Evolutionary conservation across 257 asterid species (phyloP), one percentile per base, ranked within the genome.

Genomic region (Capsicum pubescens): DNA sequence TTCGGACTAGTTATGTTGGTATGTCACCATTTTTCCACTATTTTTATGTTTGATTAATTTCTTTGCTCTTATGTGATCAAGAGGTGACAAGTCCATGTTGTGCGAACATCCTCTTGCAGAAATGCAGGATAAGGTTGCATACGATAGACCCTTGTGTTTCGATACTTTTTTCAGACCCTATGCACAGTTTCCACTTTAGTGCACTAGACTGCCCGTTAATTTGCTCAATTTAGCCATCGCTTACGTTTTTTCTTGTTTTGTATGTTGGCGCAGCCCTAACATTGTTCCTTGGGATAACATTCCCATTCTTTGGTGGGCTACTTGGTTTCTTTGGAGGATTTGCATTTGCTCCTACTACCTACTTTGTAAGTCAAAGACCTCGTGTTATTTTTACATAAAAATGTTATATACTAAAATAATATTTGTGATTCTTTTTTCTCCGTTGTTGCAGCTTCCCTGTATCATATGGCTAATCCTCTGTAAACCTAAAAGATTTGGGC

Each of bases 261-360:
- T 17, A 12, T 6, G 21, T 17, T 74, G 39, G 5, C 21, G 59
- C 85, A 91, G 92, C 84, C 35, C 19, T 86, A 26, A 91, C 94
- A 4, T 82, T 89, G 91, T 61, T 88, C 17, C 6, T 87, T 26
- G 94, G 50, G 32, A 83, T 90, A 19, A 74, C 92, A 44, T 87
- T 91, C 79, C 93, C 94, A 36, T 91, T 91, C 91, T 91, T 91
- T 56, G 91, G 88, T 32, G 91, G 88, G 13, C 83, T 91, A 1
- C 89, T 90, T 3, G 85, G 92, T 48, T 91, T 91, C 82, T 87
- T 91, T 0, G 93, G 94, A 71, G 94, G 94, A 15, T 87, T 91
- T 87, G 94, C 92, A 17, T 90, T 90, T 70, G 91, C 93, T 44
- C 93, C 93, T 36, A 89, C 92, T 1, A 77, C 93, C 17, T 90